Percentiles rank a stretch among this genome's conserved stretches.
Evolutionary conservation across 2,329 filamentous ascomycete species (phyloP).

Genomic region (Colletotrichum cuscutae): DNA sequence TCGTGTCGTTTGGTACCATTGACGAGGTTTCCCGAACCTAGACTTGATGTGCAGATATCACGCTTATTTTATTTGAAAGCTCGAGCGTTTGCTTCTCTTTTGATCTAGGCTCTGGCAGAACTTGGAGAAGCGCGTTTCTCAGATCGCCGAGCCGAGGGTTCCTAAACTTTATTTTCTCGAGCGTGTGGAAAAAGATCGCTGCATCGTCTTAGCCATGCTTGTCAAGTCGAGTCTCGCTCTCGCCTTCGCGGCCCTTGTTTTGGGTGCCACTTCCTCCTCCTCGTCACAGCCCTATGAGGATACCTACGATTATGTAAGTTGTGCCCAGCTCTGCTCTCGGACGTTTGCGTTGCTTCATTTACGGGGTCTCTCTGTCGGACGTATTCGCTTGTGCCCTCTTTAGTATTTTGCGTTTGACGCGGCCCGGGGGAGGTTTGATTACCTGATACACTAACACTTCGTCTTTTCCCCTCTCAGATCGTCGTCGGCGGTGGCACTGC

Average conservation of each 20-base stretch:
- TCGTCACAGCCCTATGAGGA: constrained; percentile 10
- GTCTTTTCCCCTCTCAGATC: constrained; percentile 33
- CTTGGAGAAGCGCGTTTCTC: background rate
- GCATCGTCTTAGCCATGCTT: constrained; percentile 30
- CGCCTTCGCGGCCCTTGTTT: constrained; percentile 14
- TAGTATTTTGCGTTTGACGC: background rate
- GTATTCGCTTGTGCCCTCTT: background rate
- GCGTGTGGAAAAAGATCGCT: background rate
- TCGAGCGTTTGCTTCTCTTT: background rate
- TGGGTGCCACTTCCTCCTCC: constrained; percentile 8
- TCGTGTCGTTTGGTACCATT: background rate
- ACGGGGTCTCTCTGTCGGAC: background rate
- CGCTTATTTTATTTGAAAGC: background rate
- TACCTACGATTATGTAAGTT: constrained; percentile 35
- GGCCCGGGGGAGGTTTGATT: background rate
- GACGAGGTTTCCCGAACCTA: background rate
- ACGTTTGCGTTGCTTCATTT: constrained; percentile 1
- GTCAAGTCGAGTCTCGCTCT: constrained; percentile 26
- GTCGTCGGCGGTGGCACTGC: constrained; percentile 49
- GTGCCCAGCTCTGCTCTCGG: background rate
- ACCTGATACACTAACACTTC: constrained; percentile 3
- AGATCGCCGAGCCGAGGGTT: background rate
- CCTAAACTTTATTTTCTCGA: constrained; percentile 4
- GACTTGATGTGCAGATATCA: constrained; percentile 28
- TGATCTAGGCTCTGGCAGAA: background rate